Evolutionary conservation across 352 stramenopile genomes (phyloP).

Genomic region (Pythium angustatum): DNA sequence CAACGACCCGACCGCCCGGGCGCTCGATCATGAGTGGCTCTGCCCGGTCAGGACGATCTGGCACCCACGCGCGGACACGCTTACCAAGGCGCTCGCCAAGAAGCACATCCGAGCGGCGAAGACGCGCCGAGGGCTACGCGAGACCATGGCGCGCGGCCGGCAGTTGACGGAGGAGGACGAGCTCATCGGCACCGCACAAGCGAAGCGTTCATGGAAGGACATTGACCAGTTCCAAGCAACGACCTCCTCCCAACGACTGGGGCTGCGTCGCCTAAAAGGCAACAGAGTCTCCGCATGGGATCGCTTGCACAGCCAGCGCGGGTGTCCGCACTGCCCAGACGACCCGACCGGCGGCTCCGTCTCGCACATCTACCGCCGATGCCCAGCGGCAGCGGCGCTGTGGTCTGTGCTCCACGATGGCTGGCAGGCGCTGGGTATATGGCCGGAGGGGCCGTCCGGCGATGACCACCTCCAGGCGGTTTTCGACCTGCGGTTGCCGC

Average conservation of each 20-base stretch:
- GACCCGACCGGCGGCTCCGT: no score
- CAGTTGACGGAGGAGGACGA: neutral
- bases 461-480: no score
- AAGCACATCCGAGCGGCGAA: neutral
- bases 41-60: neutral
- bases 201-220: neutral
- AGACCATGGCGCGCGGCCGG: neutral
- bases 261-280: neutral
- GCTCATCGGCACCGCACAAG: neutral
- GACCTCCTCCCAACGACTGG: neutral
- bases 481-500: neutral
- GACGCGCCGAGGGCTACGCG: neutral
- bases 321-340: conserved; percentile 18
- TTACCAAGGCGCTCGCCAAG: neutral
- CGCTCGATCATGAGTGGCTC: neutral
- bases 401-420: no score
- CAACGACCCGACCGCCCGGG: neutral
- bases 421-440: no score
- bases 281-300: neutral
- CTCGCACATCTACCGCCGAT: no score
- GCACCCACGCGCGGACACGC: neutral
- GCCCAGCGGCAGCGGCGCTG: no score
- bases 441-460: no score
- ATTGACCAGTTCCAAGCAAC: neutral
- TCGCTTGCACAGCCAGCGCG: neutral